These are phyloP conservation scores for Neofusicoccum sp. DNA, from an alignment of 2,329 filamentous ascomycete genomes.

Conservation along the genomic window DNA sequence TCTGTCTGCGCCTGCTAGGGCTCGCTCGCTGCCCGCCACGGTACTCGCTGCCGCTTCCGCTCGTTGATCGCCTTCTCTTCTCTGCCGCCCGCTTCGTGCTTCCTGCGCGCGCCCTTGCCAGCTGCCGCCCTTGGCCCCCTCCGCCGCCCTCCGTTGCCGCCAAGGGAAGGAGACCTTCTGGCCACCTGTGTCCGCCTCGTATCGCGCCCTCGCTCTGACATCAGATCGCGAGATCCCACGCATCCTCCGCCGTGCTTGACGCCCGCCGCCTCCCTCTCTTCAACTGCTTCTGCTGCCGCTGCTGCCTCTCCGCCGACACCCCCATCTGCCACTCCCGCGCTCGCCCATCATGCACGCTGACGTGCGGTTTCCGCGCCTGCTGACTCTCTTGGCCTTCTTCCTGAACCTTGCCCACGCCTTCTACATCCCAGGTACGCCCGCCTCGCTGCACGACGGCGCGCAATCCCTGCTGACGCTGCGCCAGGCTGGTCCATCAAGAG, in stretches of 20 bases:
- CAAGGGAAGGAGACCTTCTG: neutral
- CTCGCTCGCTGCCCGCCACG: neutral
- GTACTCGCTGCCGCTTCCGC: slow-evolving; percentile 20
- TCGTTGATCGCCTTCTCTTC: slow-evolving; percentile 14
- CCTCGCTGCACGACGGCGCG: slow-evolving; percentile 17
- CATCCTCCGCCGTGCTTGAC: neutral
- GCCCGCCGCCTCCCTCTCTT: slow-evolving; percentile 4
- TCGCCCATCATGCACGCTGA: slow-evolving; percentile 35
- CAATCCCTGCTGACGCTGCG: neutral
- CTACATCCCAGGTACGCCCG: slow-evolving; percentile 75
- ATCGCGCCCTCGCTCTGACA: slow-evolving; percentile 11
- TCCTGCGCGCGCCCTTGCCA: neutral
- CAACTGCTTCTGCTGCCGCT: neutral
- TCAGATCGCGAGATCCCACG: neutral
- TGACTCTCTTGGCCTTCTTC: slow-evolving; percentile 51
- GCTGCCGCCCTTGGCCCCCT: neutral
- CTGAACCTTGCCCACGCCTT: slow-evolving; percentile 58
- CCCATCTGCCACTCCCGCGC: neutral
- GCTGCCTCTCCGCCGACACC: neutral
- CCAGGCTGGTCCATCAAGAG: slow-evolving; percentile 76
- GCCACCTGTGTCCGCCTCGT: neutral
- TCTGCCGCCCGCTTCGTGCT: neutral
- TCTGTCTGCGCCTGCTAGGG: slow-evolving; percentile 7
- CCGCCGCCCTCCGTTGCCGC: neutral
- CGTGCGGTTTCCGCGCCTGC: slow-evolving; percentile 40